phyloP scores from a whole-genome alignment of 2,329 filamentous ascomycete genomes.

The Akanthomyces muscarius region DNA sequence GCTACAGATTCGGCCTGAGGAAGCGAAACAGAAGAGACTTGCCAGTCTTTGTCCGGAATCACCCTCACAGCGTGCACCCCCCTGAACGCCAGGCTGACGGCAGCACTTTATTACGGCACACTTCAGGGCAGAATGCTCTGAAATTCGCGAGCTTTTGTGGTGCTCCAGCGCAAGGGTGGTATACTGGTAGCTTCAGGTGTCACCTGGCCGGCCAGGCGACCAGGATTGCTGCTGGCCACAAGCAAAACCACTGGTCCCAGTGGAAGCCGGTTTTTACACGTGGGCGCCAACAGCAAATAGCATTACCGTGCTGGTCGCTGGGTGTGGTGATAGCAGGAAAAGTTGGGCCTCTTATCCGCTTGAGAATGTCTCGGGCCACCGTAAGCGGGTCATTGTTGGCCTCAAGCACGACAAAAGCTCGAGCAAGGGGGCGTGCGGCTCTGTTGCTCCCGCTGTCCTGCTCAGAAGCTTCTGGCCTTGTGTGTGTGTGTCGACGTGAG shows the following conservation, averaged over 20 bases:
- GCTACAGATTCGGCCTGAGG: conserved; percentile 18
- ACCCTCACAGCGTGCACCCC: not conserved
- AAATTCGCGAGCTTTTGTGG: not conserved
- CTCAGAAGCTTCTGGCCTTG: not conserved
- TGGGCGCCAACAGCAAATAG: conserved; percentile 13
- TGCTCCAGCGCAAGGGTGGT: not conserved
- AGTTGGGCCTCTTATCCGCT: not conserved
- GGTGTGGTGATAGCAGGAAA: conserved; percentile 11
- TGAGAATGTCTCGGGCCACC: conserved; percentile 12
- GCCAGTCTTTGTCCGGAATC: conserved; percentile 8
- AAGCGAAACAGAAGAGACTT: conserved; percentile 11
- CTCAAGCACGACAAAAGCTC: conserved; percentile 1
- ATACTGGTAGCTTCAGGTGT: not conserved
- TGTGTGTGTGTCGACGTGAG: conserved; percentile 9
- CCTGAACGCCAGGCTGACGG: not conserved
- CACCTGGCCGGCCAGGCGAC: not conserved
- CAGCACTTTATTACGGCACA: not conserved
- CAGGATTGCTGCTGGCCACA: not conserved
- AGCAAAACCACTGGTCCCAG: not conserved
- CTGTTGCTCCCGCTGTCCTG: not conserved
- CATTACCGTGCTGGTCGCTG: not conserved
- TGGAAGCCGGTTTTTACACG: conserved; percentile 6
- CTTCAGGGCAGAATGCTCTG: not conserved
- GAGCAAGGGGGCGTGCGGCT: conserved; percentile 10
- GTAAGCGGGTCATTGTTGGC: conserved; percentile 11